Evolutionary conservation across 1,284 basidiomycete species (phyloP).

Genomic region (Earliella scabrosa): DNA sequence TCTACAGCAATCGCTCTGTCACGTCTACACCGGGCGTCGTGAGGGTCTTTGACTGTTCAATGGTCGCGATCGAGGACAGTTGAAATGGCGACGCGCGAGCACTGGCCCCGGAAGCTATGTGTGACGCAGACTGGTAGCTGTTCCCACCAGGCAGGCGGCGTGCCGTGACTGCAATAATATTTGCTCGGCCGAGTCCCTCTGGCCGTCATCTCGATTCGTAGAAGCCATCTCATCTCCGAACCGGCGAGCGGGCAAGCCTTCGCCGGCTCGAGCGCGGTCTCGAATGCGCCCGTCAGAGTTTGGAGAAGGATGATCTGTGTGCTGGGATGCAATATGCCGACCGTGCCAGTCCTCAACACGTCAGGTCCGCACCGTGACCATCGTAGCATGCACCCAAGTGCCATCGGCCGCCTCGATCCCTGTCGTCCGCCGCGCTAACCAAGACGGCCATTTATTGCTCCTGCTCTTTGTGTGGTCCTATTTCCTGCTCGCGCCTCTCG

Average conservation of each 20-base stretch:
- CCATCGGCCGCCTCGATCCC: conserved; percentile 3
- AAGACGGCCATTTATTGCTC: conserved; percentile 10
- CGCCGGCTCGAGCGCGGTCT: conserved; percentile 11
- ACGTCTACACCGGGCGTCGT: too few relatives aligned
- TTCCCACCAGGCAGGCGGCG: neutral
- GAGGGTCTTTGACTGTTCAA: too few relatives aligned
- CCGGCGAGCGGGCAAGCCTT: conserved; percentile 7
- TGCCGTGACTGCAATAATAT: neutral
- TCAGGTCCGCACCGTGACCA: conserved; percentile 2
- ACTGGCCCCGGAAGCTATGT: too few relatives aligned
- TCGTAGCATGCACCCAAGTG: neutral
- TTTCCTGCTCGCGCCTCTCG: neutral
- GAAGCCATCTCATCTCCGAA: neutral
- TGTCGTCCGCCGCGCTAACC: conserved; percentile 2
- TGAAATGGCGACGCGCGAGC: too few relatives aligned
- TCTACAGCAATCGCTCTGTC: too few relatives aligned
- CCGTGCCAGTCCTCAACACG: neutral
- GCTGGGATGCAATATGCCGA: neutral
- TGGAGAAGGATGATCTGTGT: neutral
- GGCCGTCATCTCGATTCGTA: neutral
- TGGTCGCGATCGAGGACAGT: too few relatives aligned
- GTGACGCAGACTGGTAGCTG: too few relatives aligned
- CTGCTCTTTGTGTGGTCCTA: neutral
- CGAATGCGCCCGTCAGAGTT: neutral
- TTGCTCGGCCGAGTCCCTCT: neutral